Evolutionary conservation across 2,329 filamentous ascomycete species (phyloP), one percentile per base, ranked within the genome.

Genomic region (Colletotrichum echinochloae): DNA sequence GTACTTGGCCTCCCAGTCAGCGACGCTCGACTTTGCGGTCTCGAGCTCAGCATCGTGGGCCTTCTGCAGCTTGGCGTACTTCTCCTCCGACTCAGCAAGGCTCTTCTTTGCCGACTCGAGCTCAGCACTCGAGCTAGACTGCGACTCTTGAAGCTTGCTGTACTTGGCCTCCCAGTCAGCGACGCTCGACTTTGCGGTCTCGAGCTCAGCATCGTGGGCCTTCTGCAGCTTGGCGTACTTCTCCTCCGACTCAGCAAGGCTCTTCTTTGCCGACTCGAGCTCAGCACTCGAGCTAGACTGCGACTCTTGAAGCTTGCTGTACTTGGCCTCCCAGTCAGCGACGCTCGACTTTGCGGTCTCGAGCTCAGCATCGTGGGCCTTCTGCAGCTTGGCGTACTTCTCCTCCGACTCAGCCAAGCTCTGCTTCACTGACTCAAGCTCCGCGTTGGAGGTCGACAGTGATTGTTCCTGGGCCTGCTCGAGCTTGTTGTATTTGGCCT

Each of bases 1-100:
- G 60, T 65, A 62, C 75, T 79, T 78, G 65, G 74, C 76, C 69
- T 77, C 72, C 74, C 72, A 74, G 51, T 77, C 74, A 16, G 74
- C 73, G 33, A 71, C 61, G 30, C 74, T 73, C 73, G 76, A 77
- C 78, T 78, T 74, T 41, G 63, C 73, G 26, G 77, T 71, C 2
- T 72, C 74, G 20, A 78, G 59, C 48, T 80, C 77, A 39, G 75
- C 76, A 18, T 77, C 77, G 20, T 79, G 76, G 46, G 77, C 70
- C 56, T 73, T 77, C 74, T 63, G 41, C 37, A 68, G 52, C 14
- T 72, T 59, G 28, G 68, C 69, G 65, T 74, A 69, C 72, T 76
- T 77, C 41, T 71, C 64, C 65, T 74, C 73, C 65, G 73, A 72
- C 39, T 75, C 75, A 5, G 74, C 67, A 5, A 71, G 26, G 23